Percentiles rank a stretch among this genome's conserved stretches.
These are phyloP conservation scores for Mimosa pudica DNA, from an alignment of 306 rosid species.

Conservation along the genomic window DNA sequence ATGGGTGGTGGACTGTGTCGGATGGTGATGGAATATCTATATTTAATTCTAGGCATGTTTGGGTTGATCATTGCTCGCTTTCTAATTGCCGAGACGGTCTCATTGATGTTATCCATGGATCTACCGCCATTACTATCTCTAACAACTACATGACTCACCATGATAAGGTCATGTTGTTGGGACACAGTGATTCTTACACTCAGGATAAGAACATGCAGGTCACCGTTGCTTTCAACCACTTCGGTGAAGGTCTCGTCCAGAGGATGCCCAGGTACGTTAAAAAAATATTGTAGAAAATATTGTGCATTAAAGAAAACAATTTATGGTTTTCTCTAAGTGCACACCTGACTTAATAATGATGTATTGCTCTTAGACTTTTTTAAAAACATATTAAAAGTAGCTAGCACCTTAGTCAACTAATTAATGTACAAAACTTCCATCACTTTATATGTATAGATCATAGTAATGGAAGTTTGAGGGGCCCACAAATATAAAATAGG, in stretches of 20 bases:
- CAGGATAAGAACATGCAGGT: constrained; percentile 79
- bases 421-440: too few relatives aligned
- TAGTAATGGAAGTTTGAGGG: too few relatives aligned
- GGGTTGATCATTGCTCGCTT: constrained; percentile 87
- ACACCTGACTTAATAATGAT: too few relatives aligned
- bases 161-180: constrained; percentile 92
- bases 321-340: too few relatives aligned
- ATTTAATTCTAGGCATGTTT: constrained; percentile 53
- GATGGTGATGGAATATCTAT: constrained; percentile 89
- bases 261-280: constrained; percentile 81
- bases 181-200: constrained; percentile 77
- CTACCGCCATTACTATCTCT: constrained; percentile 80
- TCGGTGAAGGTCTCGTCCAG: constrained; percentile 93
- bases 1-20: constrained; percentile 72
- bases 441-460: too few relatives aligned
- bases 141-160: constrained; percentile 91
- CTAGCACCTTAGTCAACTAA: too few relatives aligned
- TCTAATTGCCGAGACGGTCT: constrained; percentile 83
- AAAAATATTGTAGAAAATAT: too few relatives aligned
- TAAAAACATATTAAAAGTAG: too few relatives aligned
- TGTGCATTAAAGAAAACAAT: too few relatives aligned
- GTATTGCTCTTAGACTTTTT: too few relatives aligned
- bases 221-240: constrained; percentile 86
- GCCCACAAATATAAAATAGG: too few relatives aligned
- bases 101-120: constrained; percentile 87